Conservation (phyloP, 1,284 basidiomycete species). For the Fomitopsis pinicola region DNA sequence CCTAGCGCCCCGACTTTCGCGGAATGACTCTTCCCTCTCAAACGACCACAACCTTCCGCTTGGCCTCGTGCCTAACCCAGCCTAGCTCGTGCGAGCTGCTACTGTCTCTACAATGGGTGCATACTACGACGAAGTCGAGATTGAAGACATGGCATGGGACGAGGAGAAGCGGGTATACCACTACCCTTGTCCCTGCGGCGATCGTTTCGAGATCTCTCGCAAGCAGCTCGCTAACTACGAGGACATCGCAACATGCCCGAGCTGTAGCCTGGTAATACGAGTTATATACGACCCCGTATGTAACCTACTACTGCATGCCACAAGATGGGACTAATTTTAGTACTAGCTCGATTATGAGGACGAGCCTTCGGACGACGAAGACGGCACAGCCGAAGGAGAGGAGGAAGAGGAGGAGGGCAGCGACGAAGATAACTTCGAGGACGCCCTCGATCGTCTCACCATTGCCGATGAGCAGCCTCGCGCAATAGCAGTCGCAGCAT, state of each 20-base stretch:
- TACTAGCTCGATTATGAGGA: slow-evolving; percentile 73
- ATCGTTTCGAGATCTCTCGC: slow-evolving; percentile 95
- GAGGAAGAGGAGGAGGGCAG: slow-evolving; percentile 34
- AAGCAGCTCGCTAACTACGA: slow-evolving; percentile 87
- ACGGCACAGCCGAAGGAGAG: slow-evolving; percentile 22
- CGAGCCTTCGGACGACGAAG: slow-evolving; percentile 47
- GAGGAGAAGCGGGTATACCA: slow-evolving; percentile 80
- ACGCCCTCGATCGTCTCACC: slow-evolving; percentile 61
- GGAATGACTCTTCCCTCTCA: too few relatives aligned
- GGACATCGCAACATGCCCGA: slow-evolving; percentile 96
- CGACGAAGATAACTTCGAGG: slow-evolving; percentile 51
- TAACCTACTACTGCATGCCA: slow-evolving; percentile 14
- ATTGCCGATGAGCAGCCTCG: slow-evolving; percentile 34
- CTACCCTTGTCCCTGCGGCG: slow-evolving; percentile 98
- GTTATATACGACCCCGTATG: slow-evolving; percentile 94
- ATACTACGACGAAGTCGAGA: slow-evolving; percentile 91
- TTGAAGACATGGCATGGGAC: slow-evolving; percentile 96
- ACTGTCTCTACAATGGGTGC: slow-evolving; percentile 54
- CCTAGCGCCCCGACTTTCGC: too few relatives aligned
- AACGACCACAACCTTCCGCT: not conserved
- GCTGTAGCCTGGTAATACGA: slow-evolving; percentile 90
- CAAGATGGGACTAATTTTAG: not conserved
- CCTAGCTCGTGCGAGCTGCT: not conserved
- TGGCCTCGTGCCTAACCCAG: not conserved
- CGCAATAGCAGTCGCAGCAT: slow-evolving; percentile 23